Evolutionary conservation across 495 filamentous ascomycete genomes (phyloP).

Genomic region (Neurospora pannonica): DNA sequence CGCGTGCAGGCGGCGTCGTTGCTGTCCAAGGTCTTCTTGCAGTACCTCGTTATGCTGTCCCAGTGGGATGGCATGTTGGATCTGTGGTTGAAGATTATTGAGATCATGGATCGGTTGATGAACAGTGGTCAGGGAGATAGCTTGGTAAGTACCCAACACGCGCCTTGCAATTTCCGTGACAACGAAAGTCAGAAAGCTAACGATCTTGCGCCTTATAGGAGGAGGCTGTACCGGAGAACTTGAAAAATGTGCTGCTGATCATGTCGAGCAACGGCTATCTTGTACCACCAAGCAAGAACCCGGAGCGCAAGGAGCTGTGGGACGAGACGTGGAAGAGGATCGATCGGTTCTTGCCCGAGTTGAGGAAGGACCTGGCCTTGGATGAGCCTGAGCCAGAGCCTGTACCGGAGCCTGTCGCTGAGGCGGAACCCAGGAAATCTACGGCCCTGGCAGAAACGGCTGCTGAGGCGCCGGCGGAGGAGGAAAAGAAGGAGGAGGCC

Average conservation of each 20-base stretch:
- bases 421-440: conserved; percentile 1
- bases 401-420: background rate
- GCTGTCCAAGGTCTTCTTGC: conserved; percentile 90
- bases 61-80: conserved; percentile 89
- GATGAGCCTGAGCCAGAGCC: conserved; percentile 24
- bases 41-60: conserved; percentile 76
- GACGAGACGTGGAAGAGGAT: conserved; percentile 79
- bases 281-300: conserved; percentile 56
- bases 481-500: conserved; percentile 1
- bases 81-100: conserved; percentile 85
- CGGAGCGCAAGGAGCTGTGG: conserved; percentile 55
- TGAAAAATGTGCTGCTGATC: conserved; percentile 94
- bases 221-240: conserved; percentile 87
- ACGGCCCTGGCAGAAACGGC: background rate
- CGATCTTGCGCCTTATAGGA: conserved; percentile 43
- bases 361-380: conserved; percentile 45
- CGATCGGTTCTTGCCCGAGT: conserved; percentile 77
- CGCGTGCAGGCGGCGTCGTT: conserved; percentile 85
- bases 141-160: conserved; percentile 46
- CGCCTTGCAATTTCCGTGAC: background rate
- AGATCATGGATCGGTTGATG: conserved; percentile 93
- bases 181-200: conserved; percentile 9
- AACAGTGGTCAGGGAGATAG: conserved; percentile 91
- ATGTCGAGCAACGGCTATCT: conserved; percentile 89
- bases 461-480: background rate